These are phyloP conservation scores for Triticum urartu DNA, from an alignment of 176 grass and related monocot species.

Conservation along the genomic window DNA sequence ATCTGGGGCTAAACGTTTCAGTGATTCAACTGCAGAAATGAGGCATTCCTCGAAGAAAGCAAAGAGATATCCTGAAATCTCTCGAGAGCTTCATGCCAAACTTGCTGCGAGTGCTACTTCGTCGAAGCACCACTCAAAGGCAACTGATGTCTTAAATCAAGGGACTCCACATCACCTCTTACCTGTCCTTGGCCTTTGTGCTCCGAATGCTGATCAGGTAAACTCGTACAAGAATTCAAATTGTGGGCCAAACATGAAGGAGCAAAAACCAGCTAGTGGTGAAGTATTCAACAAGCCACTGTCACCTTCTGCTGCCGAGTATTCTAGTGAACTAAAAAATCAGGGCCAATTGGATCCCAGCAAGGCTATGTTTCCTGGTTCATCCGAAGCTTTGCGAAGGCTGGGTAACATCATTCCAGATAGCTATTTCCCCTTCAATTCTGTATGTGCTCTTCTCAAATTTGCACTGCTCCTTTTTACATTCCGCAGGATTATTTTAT, in stretches of 20 bases:
- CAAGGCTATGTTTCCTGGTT: conserved; percentile 41
- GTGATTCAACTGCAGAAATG: conserved; percentile 48
- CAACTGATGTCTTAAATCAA: conserved; percentile 45
- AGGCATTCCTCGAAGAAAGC: conserved; percentile 51
- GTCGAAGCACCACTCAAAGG: conserved; percentile 51
- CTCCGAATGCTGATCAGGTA: conserved; percentile 84
- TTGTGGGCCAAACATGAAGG: conserved; percentile 42
- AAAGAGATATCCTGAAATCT: conserved; percentile 57
- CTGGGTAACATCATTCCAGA: conserved; percentile 72
- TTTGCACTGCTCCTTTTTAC: conserved; percentile 13
- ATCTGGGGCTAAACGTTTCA: conserved; percentile 46
- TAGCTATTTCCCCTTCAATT: conserved; percentile 84
- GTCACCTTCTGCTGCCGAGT: conserved; percentile 25
- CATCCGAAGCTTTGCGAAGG: conserved; percentile 47
- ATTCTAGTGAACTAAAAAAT: conserved; percentile 38
- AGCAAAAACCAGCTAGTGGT: conserved; percentile 45
- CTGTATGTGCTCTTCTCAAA: conserved; percentile 55
- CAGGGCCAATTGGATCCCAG: conserved; percentile 36
- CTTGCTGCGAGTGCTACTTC: conserved; percentile 35
- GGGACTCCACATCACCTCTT: conserved; percentile 58
- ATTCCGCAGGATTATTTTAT: background rate
- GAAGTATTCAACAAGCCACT: conserved; percentile 32
- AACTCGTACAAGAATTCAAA: conserved; percentile 46
- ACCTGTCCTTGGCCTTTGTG: conserved; percentile 90
- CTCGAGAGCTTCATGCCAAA: conserved; percentile 57